Conservation (phyloP, 2,329 filamentous ascomycete species). For the Colletotrichum tofieldiae region DNA sequence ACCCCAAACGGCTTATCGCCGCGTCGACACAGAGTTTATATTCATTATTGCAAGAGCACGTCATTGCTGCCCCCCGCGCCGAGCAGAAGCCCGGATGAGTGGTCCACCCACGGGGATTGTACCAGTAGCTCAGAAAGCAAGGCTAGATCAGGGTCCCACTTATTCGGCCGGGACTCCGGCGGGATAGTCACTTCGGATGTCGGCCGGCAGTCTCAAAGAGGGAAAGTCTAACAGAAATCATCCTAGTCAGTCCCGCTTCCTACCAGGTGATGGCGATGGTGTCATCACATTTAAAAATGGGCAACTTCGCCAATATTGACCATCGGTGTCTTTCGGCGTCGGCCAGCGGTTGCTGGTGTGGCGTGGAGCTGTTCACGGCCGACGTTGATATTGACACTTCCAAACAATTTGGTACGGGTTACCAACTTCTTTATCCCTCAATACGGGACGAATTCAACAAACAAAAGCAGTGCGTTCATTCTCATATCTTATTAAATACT, state of each 20-base stretch:
- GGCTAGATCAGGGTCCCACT: constrained; percentile 19
- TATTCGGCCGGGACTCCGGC: constrained; percentile 20
- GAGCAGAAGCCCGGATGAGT: background rate
- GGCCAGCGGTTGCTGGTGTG: no score
- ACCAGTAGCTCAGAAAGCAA: constrained; percentile 7
- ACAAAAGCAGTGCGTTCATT: no score
- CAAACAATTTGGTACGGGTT: no score
- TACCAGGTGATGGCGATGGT: constrained; percentile 10
- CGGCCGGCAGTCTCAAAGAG: constrained; percentile 35
- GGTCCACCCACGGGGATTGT: background rate
- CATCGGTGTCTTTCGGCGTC: no score
- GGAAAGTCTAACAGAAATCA: background rate
- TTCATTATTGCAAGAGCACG: constrained; percentile 3
- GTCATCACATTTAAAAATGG: background rate
- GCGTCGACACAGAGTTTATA: background rate
- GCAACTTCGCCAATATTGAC: background rate
- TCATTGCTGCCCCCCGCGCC: background rate
- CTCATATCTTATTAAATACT: no score
- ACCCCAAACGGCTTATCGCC: background rate
- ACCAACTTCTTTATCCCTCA: no score
- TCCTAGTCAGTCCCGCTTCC: constrained; percentile 28
- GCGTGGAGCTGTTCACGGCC: no score
- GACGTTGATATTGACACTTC: no score
- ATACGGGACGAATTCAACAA: no score
- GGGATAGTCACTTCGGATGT: constrained; percentile 16